Evolutionary conservation across 306 rosid genomes (phyloP), one percentile per base, ranked within the genome.

Genomic region (Cicer yamashitae): DNA sequence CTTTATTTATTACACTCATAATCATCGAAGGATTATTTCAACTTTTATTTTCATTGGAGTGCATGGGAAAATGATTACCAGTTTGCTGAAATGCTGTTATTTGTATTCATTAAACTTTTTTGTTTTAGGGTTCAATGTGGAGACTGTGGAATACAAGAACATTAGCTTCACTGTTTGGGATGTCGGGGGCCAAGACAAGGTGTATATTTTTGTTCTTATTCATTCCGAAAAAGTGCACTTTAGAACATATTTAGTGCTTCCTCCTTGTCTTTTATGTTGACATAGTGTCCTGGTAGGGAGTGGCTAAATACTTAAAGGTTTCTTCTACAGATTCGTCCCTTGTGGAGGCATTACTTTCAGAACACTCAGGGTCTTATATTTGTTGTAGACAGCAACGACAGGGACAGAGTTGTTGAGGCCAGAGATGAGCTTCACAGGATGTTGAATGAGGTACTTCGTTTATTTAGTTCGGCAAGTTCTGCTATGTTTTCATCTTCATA

Each of bases 341-440:
- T 96, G 93, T 96, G 99, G 99, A 96, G 99, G 99, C 99, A 96
- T 81, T 96, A 96, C 85, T 96, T 96, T 85, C 99, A 96, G 85
- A 96, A 96, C 92, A 96, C 99, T 7, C 99, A 96, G 81, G 99
- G 99, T 88, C 98, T 96, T 86, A 96, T 96, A 13, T 96, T 96
- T 67, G 99, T 96, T 53, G 99, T 96, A 52, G 99, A 96, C 86
- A 96, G 99, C 88, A 96, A 96, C 79, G 99, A 96, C 83, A 90
- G 99, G 87, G 99, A 96, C 84, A 89, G 99, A 76, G 92, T 96
- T 89, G 99, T 92, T 83, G 99, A 96, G 89, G 99, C 99, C 34
- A 89, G 98, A 80, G 99, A 96, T 81, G 99, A 96, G 83, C 84
- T 96, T 69, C 99, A 96, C 72, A 90, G 99, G 88, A 92, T 96